Percentiles rank a stretch among this genome's conserved stretches.
These are phyloP conservation scores for Phytophthora cryptogea DNA, from an alignment of 352 stramenopile genomes.

Conservation along the genomic window DNA sequence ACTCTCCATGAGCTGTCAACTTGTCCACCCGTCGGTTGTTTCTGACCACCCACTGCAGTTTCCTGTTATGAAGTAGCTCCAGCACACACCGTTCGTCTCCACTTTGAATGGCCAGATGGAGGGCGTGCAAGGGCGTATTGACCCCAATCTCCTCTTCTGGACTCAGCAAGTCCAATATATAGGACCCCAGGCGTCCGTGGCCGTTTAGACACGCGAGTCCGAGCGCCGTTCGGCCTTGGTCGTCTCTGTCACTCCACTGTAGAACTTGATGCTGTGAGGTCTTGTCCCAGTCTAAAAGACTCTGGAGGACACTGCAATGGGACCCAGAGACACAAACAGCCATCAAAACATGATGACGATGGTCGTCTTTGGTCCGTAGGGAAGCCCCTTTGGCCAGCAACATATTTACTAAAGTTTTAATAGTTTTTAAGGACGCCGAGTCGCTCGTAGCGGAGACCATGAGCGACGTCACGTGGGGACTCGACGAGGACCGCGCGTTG, in stretches of 20 bases:
- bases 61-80: constrained; percentile 25
- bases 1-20: constrained; percentile 16
- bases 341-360: constrained; percentile 25
- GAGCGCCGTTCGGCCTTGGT: constrained; percentile 24
- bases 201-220: constrained; percentile 26
- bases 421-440: constrained; percentile 1
- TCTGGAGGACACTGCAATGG: constrained; percentile 19
- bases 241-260: constrained; percentile 33
- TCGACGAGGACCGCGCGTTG: constrained; percentile 17
- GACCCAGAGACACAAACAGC: constrained; percentile 29
- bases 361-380: constrained; percentile 32
- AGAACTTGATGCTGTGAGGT: constrained; percentile 7
- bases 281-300: constrained; percentile 24
- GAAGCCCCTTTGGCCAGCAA: constrained; percentile 32
- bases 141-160: background rate
- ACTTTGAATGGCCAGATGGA: constrained; percentile 19
- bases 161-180: constrained; percentile 21
- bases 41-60: constrained; percentile 13
- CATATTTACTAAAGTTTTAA: constrained; percentile 26
- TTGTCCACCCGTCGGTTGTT: constrained; percentile 13
- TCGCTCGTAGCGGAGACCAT: constrained; percentile 22
- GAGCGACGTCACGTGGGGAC: constrained; percentile 25
- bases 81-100: constrained; percentile 20
- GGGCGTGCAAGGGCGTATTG: constrained; percentile 15
- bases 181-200: constrained; percentile 26